Base-by-base conservation (phyloP, 805 yeast species). In the Millerago galiae region DNA sequence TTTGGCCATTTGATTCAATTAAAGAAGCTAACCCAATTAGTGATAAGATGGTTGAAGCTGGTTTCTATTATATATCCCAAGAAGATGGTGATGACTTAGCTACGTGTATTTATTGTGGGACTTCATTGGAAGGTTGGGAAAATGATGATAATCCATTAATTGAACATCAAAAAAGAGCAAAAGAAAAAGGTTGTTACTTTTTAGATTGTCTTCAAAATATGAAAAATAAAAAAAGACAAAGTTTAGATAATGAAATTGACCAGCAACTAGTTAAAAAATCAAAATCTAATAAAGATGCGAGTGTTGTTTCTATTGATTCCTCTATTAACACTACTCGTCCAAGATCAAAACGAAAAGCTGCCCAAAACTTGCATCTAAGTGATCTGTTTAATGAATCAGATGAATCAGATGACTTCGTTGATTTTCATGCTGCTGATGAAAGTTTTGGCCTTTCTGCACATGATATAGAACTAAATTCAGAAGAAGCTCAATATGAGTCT, bases 101-200 rank as follows among this genome's bases (percentile, higher is more conserved):
- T 1, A 65, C 75, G 3, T 85, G 95, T 56, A 66, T 75, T 49
- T 77, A 76, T 54, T 85, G 95, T 59, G 75, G 74, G 10, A 63
- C 73, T 15, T 72, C 81, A 1, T 61, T 76, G 13, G 83, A 83
- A 41, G 89, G 88, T 3, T 85, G 95, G 95, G 84, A 75, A 44
- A 56, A 61, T 1, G 69, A 65, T 2, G 93, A 86, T 59, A 77
- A 74, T 44, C 91, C 90, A 0, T 45, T 70, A 8, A 65, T 50
- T 13, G 88, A 79, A 49, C 93, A 84, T 54, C 47, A 54, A n/a
- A 59, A 62, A 41, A 56, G 74, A 38, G 59, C 63, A 17, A 67
- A 66, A 3, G 53, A 64, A 24, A 38, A 64, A 27, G 43, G 34
- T 1, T 70, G 83, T 57, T 61, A 65, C 48, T 61, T 69, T 31